Evolutionary conservation across 2,329 filamentous ascomycete species (phyloP), one percentile per base, ranked within the genome.

Genomic region (Aspergillus sp.): DNA sequence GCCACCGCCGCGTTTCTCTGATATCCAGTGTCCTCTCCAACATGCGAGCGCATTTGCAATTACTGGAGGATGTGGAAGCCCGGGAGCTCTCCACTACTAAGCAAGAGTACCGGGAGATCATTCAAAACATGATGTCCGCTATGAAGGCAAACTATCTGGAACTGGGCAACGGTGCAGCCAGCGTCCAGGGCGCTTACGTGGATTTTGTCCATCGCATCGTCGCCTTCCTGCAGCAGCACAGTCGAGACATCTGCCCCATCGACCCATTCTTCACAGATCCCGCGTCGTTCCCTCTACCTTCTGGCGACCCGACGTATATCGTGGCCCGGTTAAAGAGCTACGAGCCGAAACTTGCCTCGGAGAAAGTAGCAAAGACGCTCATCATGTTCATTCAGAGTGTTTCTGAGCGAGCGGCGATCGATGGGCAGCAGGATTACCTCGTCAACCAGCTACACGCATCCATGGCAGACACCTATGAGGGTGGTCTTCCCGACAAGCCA

Each of bases 61-160:
- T 67, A 1, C 67, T 77, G 27, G 72, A 77, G 38, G 71, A 75
- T 4, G 55, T 64, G 5, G 67, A 68, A 1, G 64, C 70, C n/a
- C 66, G 66, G 8, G 72, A 75, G 15, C 61, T 81, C 10, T 80
- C 77, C 54, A 66, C 54, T n/a, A 65, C 64, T 13, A 71, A 68
- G 23, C 75, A 78, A 57, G 75, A 78, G 32, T 87, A 86, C 64
- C 75, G 75, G 1, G 75, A 80, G 10, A 75, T 86, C 44, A 76
- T 88, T 8, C 80, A 81, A 60, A 73, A 77, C n/a, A 69, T 88
- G 60, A 88, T 88, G 86, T 74, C 73, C 7, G 77, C 82, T 1
- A 88, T 89, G 85, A 86, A 84, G 68, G 74, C 74, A 39, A 87
- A 87, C 60, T 88, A 87, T 61, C 79, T 82, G 59, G 83, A 86